Percentiles rank a stretch among this genome's conserved stretches.
phyloP scores from a whole-genome alignment of 2,329 filamentous ascomycete species.

The Neophaeococcomyces aloes region DNA sequence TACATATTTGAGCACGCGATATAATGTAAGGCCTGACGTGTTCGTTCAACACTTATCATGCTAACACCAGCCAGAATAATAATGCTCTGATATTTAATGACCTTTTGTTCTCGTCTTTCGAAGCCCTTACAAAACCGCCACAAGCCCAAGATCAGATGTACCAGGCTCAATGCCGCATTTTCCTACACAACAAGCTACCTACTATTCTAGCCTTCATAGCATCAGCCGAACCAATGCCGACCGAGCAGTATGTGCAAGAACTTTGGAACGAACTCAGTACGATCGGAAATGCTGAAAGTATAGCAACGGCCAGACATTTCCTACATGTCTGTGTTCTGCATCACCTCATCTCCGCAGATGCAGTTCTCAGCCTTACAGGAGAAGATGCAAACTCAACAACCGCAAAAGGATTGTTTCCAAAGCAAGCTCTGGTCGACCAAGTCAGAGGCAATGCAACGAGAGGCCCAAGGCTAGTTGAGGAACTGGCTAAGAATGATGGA shows the following conservation, averaged over 20 bases:
- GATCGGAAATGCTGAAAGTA: constrained; percentile 36
- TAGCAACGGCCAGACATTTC: constrained; percentile 68
- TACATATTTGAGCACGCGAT: constrained; percentile 72
- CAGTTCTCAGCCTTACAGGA: constrained; percentile 68
- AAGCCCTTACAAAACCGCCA: constrained; percentile 47
- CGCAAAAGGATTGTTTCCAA: constrained; percentile 59
- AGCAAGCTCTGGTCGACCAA: constrained; percentile 66
- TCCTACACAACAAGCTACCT: constrained; percentile 66
- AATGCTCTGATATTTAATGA: constrained; percentile 57
- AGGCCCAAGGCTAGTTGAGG: constrained; percentile 64
- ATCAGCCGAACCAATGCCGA: constrained; percentile 46
- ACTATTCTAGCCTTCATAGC: constrained; percentile 49
- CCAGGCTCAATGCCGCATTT: constrained; percentile 60
- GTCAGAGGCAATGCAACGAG: constrained; percentile 67
- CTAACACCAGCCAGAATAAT: not conserved
- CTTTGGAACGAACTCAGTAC: constrained; percentile 46
- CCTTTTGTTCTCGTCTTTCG: constrained; percentile 78
- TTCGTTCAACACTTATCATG: not conserved
- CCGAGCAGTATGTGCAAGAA: constrained; percentile 56
- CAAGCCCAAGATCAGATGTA: constrained; percentile 52
- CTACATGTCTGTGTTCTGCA: constrained; percentile 85
- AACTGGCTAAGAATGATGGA: constrained; percentile 81
- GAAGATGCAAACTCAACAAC: constrained; percentile 66
- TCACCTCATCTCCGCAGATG: constrained; percentile 65
- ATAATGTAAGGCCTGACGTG: constrained; percentile 48